Percentiles rank a stretch among this genome's conserved stretches.
phyloP scores from a whole-genome alignment of 768 basidiomycete genomes.

The Daedalea quercina region DNA sequence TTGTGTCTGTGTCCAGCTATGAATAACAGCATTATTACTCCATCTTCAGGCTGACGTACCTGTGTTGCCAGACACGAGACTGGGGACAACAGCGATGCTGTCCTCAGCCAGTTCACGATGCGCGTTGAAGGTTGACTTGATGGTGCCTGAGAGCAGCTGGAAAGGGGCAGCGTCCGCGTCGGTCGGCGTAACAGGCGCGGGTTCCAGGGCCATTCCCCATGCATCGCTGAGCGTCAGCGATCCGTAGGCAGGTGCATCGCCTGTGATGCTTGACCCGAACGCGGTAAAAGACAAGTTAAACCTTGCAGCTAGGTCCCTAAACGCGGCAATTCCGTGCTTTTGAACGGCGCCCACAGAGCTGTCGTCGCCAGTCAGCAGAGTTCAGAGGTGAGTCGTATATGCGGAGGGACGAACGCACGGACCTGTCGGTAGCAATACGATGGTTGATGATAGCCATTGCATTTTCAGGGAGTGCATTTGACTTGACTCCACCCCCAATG shows the following conservation, averaged over 20 bases:
- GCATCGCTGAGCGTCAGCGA: constrained; percentile 31
- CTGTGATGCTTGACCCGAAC: constrained; percentile 29
- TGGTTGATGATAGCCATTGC: constrained; percentile 21
- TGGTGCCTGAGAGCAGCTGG: constrained; percentile 35
- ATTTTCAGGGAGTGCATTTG: constrained; percentile 38
- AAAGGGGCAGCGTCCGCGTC: constrained; percentile 28
- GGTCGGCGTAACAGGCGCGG: constrained; percentile 38
- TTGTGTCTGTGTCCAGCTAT: constrained; percentile 29
- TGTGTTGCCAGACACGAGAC: constrained; percentile 29
- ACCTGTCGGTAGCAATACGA: constrained; percentile 23
- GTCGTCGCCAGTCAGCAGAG: background rate
- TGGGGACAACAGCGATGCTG: constrained; percentile 32
- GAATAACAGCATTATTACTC: background rate
- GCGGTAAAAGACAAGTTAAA: constrained; percentile 36
- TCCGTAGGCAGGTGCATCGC: constrained; percentile 25
- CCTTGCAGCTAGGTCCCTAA: constrained; percentile 24
- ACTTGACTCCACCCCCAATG: constrained; percentile 32
- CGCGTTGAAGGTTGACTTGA: constrained; percentile 31
- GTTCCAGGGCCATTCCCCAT: constrained; percentile 27
- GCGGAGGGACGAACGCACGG: background rate
- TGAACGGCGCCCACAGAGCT: constrained; percentile 26
- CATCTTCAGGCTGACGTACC: constrained; percentile 17
- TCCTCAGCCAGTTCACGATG: constrained; percentile 22
- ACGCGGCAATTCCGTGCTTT: constrained; percentile 22
- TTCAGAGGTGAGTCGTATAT: background rate